Conservation (phyloP, 257 asterid genomes). For the Rubia yunnanensis region DNA sequence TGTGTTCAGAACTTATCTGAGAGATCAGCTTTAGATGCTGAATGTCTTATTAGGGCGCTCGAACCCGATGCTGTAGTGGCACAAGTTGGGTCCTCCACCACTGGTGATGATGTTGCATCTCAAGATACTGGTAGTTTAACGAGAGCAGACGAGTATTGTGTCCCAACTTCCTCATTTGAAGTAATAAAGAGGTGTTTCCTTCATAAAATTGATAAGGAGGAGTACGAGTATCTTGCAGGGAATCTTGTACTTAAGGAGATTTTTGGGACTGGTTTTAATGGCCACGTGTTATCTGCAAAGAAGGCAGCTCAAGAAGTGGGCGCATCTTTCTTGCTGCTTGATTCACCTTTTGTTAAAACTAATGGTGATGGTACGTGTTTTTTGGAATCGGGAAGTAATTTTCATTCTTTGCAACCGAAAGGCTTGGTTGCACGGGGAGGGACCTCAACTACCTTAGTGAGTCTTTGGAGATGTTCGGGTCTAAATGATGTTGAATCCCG, state of each 20-base stretch:
- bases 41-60: constrained; percentile 60
- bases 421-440: constrained; percentile 32
- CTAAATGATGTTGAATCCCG: constrained; percentile 39
- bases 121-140: constrained; percentile 1
- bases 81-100: constrained; percentile 46
- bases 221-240: constrained; percentile 79
- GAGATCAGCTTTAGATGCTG: constrained; percentile 72
- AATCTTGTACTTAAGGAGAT: constrained; percentile 63
- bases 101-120: constrained; percentile 20
- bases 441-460: constrained; percentile 21
- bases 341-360: constrained; percentile 56
- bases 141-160: constrained; percentile 16
- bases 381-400: constrained; percentile 18
- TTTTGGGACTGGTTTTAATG: constrained; percentile 73
- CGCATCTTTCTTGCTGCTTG: constrained; percentile 64
- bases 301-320: constrained; percentile 84
- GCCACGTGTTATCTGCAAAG: constrained; percentile 62
- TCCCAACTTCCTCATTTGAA: constrained; percentile 76
- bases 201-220: constrained; percentile 53
- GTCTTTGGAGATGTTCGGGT: constrained; percentile 24
- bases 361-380: constrained; percentile 14
- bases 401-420: constrained; percentile 30
- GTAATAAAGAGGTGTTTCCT: constrained; percentile 71
- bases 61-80: constrained; percentile 89
- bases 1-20: constrained; percentile 82